Evolutionary conservation across 306 rosid genomes (phyloP), one percentile per base, ranked within the genome.

Genomic region (Corylus heterophylla): DNA sequence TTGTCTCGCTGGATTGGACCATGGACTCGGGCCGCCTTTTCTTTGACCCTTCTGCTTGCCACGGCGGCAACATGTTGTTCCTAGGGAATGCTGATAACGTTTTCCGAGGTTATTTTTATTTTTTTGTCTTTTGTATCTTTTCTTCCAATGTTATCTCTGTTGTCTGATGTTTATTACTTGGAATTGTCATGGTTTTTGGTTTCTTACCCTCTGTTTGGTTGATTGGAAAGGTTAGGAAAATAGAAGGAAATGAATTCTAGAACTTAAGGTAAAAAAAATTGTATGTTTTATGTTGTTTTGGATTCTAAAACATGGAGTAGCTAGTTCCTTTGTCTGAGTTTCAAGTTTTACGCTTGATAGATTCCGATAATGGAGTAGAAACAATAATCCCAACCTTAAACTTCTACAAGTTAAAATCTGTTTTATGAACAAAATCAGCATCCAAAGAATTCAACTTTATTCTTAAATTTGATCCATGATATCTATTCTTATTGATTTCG

Each of bases 11-110:
- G 74, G 55, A 69, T 79, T 54, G 64, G 63, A 67, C 42, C 39
- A 90, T 93, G 97, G 97, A 92, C 78, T 86, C 95, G 49, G 83
- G 96, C 71, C 88, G 88, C 68, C 79, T 93, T 89, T 89, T 86
- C 87, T 92, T 91, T 55, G 93, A 93, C 54, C 79, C 81, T 39
- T 71, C 88, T 13, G 81, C 86, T 69, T 84, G 84, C 80, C 89
- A 88, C 7, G 92, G 80, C 11, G 76, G 91, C 80, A 91, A 89
- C 84, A 89, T 89, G 98, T 80, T 95, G 81, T 93, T 83, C 87
- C 97, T 93, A 22, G 92, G 98, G 25, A 88, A 79, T 74, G 81
- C 85, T 69, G 96, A 95, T 76, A 79, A 86, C 17, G 59, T 83
- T 80, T 93, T 87, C 82, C 92, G 89, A 84, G 98, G 95, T 94